Evolutionary conservation across 108 stramenopile genomes (phyloP).

Genomic region (Skeletonema marinoi): DNA sequence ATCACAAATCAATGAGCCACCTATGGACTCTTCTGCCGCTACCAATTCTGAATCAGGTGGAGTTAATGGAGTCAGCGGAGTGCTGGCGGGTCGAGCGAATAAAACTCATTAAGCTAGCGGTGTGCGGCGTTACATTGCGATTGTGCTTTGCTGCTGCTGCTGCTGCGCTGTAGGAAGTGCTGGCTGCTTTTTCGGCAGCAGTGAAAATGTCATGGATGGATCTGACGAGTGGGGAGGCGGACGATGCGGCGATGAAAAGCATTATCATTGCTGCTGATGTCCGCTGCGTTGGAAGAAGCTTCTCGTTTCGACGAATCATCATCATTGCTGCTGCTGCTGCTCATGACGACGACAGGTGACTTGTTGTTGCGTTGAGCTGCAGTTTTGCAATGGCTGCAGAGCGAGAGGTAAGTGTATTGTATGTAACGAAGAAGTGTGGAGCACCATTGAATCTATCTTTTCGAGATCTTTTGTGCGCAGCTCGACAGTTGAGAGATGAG

Average conservation of each 20-base stretch:
- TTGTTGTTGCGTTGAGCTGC: no score
- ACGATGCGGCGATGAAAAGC: background rate
- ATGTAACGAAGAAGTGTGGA: no score
- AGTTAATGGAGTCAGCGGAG: slow-evolving; percentile 17
- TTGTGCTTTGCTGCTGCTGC: slow-evolving; percentile 1
- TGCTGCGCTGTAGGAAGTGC: background rate
- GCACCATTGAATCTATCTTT: no score
- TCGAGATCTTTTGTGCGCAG: no score
- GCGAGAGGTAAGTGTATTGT: no score
- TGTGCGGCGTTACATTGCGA: slow-evolving; percentile 31
- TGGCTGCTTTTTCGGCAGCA: background rate
- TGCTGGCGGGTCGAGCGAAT: slow-evolving; percentile 17
- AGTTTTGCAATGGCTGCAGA: no score
- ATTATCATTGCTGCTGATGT: background rate
- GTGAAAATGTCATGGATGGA: background rate
- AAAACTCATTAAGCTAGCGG: slow-evolving; percentile 32
- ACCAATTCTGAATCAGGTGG: background rate
- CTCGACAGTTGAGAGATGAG: no score
- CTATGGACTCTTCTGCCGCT: background rate
- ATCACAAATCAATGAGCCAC: background rate
- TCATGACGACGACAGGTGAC: no score
- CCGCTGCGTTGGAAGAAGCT: background rate
- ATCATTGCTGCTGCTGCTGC: no score
- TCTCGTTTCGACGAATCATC: no score
- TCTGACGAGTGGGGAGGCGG: background rate